phyloP scores from a whole-genome alignment of 1,139 yeast genomes.

The Geotrichum citri-aurantii region DNA sequence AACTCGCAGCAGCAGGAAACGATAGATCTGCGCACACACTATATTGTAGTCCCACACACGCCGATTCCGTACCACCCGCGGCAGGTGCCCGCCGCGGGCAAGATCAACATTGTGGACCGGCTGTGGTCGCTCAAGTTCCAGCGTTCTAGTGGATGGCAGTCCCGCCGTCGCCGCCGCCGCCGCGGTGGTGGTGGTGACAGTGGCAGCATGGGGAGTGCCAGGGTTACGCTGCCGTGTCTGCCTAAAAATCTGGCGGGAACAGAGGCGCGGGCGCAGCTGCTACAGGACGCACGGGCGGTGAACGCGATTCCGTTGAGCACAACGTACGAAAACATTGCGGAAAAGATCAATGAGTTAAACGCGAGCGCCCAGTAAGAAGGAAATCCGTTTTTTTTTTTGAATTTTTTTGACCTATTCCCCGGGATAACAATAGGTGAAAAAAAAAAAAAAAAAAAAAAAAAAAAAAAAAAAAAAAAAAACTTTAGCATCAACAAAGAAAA shows the following conservation, averaged over 20 bases:
- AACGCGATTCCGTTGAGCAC: slow-evolving; percentile 4
- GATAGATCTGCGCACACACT: no score
- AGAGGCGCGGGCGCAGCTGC: background rate
- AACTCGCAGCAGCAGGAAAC: no score
- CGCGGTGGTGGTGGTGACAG: background rate
- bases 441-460: background rate
- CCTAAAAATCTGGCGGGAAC: slow-evolving; percentile 5
- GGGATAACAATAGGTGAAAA: no score
- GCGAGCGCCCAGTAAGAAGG: no score
- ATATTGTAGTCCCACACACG: no score
- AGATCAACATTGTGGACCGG: background rate
- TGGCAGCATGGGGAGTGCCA: background rate
- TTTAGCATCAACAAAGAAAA: no score
- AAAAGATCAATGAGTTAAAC: background rate
- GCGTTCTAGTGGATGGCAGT: background rate
- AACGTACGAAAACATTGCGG: background rate
- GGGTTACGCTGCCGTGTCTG: slow-evolving; percentile 4
- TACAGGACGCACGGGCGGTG: slow-evolving; percentile 1
- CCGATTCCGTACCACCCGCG: no score
- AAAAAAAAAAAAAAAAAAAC: no score
- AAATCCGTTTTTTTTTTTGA: background rate
- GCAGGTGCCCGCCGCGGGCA: no score
- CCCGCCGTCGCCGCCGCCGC: background rate
- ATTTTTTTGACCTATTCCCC: no score
- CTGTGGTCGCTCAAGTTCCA: background rate